Evolutionary conservation across 2,329 filamentous ascomycete species (phyloP).

Genomic region (Curvularia verruculosa): DNA sequence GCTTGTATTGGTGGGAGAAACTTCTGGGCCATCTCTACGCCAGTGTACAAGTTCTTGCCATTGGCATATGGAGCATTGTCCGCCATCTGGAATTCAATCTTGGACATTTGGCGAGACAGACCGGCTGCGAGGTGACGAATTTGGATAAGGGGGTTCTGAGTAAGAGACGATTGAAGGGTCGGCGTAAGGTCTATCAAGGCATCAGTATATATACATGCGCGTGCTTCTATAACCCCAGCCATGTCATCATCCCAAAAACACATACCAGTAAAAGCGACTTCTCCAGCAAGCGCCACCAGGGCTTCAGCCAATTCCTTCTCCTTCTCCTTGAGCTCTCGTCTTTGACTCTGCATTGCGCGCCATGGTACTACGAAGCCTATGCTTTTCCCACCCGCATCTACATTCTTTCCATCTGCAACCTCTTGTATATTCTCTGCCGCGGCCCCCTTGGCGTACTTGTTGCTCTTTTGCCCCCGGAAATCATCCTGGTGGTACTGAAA

Average conservation of each 20-base stretch:
- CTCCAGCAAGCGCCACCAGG: conserved; percentile 41
- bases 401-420: conserved; percentile 26
- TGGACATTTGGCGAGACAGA: conserved; percentile 45
- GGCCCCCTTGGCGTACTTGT: conserved; percentile 24
- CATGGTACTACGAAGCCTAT: conserved; percentile 47
- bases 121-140: conserved; percentile 44
- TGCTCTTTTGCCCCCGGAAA: conserved; percentile 21
- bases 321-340: conserved; percentile 39
- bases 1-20: conserved; percentile 41
- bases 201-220: conserved; percentile 12
- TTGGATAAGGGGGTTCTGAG: conserved; percentile 42
- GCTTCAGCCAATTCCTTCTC: conserved; percentile 46
- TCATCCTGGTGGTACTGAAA: conserved; percentile 44
- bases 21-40: conserved; percentile 41
- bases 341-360: conserved; percentile 45
- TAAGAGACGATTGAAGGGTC: conserved; percentile 39
- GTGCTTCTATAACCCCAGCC: neutral
- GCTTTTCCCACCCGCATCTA: conserved; percentile 34
- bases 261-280: conserved; percentile 43
- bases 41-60: conserved; percentile 44
- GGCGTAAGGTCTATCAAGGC: conserved; percentile 34
- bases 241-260: neutral
- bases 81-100: conserved; percentile 43
- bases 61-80: conserved; percentile 42
- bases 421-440: conserved; percentile 27